phyloP scores from a whole-genome alignment of 179 eudicot species.

The Beta macrorhiza region DNA sequence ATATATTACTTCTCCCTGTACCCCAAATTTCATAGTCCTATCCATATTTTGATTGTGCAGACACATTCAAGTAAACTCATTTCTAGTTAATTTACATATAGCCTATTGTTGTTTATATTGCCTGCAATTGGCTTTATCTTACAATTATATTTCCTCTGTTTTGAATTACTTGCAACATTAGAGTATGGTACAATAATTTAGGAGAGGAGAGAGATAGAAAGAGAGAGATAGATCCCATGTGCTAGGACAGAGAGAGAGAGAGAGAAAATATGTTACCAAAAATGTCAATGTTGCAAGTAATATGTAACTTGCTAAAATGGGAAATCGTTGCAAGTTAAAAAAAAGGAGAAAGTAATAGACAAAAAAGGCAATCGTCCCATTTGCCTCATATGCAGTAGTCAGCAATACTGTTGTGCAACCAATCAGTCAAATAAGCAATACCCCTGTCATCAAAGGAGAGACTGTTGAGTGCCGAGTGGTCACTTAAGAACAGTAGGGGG shows the following conservation, averaged over 20 bases:
- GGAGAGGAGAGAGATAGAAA: too few relatives aligned
- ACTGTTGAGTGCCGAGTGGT: slow-evolving; percentile 86
- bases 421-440: slow-evolving; percentile 40
- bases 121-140: not conserved
- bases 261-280: too few relatives aligned
- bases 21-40: not conserved
- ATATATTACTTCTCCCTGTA: not conserved
- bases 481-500: slow-evolving; percentile 79
- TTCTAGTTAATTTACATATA: not conserved
- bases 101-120: not conserved
- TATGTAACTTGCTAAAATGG: too few relatives aligned
- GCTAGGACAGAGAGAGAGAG: too few relatives aligned
- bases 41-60: not conserved
- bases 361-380: not conserved
- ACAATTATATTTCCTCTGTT: not conserved
- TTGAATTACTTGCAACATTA: too few relatives aligned
- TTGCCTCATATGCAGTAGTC: slow-evolving; percentile 19
- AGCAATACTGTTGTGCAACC: slow-evolving; percentile 56
- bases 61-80: not conserved
- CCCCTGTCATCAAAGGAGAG: slow-evolving; percentile 39
- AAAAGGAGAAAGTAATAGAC: too few relatives aligned
- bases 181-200: too few relatives aligned
- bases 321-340: too few relatives aligned
- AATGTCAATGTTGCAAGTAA: too few relatives aligned
- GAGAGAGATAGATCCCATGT: too few relatives aligned